phyloP scores from a whole-genome alignment of 768 basidiomycete species.

The Hypholoma fasciculare region DNA sequence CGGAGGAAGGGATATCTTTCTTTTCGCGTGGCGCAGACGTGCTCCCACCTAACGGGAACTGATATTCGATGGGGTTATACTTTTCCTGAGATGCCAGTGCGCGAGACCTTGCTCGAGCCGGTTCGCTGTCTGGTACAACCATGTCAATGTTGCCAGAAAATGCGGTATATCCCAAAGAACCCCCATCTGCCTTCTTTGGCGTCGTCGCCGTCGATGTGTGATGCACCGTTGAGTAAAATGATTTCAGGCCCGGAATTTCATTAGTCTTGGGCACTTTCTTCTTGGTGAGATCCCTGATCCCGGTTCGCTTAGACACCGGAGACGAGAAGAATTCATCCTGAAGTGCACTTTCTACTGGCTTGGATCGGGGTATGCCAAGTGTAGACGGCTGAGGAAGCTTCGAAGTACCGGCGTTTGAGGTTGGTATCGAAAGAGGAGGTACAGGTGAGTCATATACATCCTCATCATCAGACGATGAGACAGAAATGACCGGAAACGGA shows the following conservation, averaged over 20 bases:
- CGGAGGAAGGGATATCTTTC: background rate
- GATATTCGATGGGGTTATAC: background rate
- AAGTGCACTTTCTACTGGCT: background rate
- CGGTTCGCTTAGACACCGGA: slow-evolving; percentile 1
- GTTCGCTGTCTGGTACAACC: background rate
- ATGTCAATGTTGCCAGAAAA: background rate
- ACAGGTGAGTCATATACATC: background rate
- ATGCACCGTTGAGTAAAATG: slow-evolving; percentile 13
- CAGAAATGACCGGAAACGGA: background rate
- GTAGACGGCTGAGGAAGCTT: background rate
- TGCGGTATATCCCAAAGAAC: background rate
- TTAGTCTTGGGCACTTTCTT: slow-evolving; percentile 7
- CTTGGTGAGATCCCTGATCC: slow-evolving; percentile 19
- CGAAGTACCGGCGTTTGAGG: background rate
- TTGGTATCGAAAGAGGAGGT: background rate
- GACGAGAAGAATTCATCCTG: background rate
- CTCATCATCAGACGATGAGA: background rate
- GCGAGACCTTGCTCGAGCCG: background rate
- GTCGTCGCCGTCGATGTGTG: background rate
- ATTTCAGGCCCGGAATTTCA: slow-evolving; percentile 4
- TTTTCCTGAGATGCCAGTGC: background rate
- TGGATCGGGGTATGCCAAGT: background rate
- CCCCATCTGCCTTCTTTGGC: background rate
- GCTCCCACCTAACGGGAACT: background rate
- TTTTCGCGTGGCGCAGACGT: background rate